Base-by-base conservation (phyloP, 2,329 filamentous ascomycete species). In the Oidium heveae region DNA sequence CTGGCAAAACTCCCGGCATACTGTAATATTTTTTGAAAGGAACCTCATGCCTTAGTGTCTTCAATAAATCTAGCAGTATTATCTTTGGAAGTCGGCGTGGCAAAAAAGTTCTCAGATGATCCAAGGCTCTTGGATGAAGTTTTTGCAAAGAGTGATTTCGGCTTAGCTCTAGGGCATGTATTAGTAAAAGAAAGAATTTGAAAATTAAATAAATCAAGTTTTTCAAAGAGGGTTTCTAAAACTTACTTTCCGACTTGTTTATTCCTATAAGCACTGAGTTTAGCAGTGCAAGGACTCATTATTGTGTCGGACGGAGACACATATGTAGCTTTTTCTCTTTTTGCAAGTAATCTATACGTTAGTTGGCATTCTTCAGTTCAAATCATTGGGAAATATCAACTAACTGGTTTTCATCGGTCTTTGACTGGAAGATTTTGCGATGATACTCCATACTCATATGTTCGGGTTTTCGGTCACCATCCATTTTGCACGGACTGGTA, bases 261-360 rank as follows among this genome's bases (percentile, higher is more conserved):
- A 70, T 77, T 84, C 69, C 84, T 83, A 68, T 88, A 78, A 43
- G 82, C 81, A 59, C 75, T 82, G 62, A 91, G 76, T 74, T 91
- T 91, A 67, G 84, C 81, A 18, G 81, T 84, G 68, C 84, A 87
- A 37, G 86, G 86, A 62, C 82, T 87, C 80, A 87, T 84, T 71
- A 93, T 88, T 68, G 79, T 80, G 68, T 93, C 86, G n/a, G 84
- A 88, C 2, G 86, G 86, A 18, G 83, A 88, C 66, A 88, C 72
- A 69, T 88, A 89, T 41, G 61, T 59, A 58, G 61, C 60, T 44
- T 64, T 58, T 55, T 56, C 60, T 53, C 64, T 66, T 50, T 15
- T 18, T 3, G 49, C 33, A 3, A 12, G 44, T 37, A 2, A 6
- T 8, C n/a, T 55, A 43, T 49, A 43, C 52, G 54, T 39, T 68